Evolutionary conservation across 2,329 filamentous ascomycete species (phyloP), one percentile per base, ranked within the genome.

Genomic region (Celoporthe dispersa): DNA sequence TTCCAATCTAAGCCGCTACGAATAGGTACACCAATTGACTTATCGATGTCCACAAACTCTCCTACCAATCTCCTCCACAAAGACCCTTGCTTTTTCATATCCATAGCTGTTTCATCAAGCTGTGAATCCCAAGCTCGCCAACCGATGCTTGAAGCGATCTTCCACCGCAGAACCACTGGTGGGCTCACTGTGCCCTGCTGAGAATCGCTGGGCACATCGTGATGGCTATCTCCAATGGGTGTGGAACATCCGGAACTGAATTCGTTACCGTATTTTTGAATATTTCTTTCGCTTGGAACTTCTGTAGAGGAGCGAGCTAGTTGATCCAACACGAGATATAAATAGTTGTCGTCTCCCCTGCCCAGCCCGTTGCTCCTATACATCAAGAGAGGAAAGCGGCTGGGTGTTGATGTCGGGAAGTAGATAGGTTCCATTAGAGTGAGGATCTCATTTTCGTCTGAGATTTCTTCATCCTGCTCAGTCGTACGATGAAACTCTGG

Each of bases 31-130:
- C 64, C 59, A n/a, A 67, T 25, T 1, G 59, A 55, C 53, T 60
- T 67, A 16, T 67, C 64, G 53, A 35, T 67, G 39, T 67, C 53
- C 64, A 67, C 64, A 16, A 67, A 59, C 35, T 60, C 35, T 28
- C 53, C 64, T 31, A 53, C n/a, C 4, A 67, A 41, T 39, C 57
- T 67, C 64, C 59, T 67, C 64, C 64, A 67, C 3, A 48, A 37
- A 25, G 64, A 51, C 35, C 41, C n/a, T 7, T 67, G 35, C 14
- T 39, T 67, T 14, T 67, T 67, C 9, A 67, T 37, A 25, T 60
- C 64, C 6, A 39, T 33, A 3, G 64, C 25, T n/a, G 11, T 67
- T 11, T 16, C 11, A 9, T 67, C 64, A 44, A 44, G 41, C 3
- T 44, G 41, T 44, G 41, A 14, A 14, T 44, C 41, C 41, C 41